Evolutionary conservation across 2,329 filamentous ascomycete genomes (phyloP).

Genomic region (Penicillium occitanis): DNA sequence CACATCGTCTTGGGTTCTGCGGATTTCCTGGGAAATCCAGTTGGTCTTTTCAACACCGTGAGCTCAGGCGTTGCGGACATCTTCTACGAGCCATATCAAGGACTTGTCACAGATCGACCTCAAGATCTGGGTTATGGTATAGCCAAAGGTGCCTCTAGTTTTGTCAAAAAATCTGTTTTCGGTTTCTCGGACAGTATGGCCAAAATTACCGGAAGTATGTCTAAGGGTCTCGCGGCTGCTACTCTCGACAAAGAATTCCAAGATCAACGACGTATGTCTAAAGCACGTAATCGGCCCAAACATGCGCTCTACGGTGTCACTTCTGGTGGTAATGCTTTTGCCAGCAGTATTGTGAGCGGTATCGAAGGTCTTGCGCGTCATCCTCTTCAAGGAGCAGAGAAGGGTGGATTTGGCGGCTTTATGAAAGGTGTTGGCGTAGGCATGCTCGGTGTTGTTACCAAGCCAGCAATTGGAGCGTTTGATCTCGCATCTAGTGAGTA

Average conservation of each 20-base stretch:
- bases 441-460: slow-evolving; percentile 88
- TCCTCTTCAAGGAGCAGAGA: slow-evolving; percentile 91
- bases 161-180: slow-evolving; percentile 98
- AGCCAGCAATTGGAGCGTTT: slow-evolving; percentile 93
- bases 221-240: slow-evolving; percentile 91
- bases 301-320: slow-evolving; percentile 96
- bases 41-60: slow-evolving; percentile 96
- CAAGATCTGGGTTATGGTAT: slow-evolving; percentile 94
- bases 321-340: slow-evolving; percentile 90
- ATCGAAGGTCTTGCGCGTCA: slow-evolving; percentile 92
- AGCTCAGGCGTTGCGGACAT: slow-evolving; percentile 96
- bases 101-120: slow-evolving; percentile 90
- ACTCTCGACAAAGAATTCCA: slow-evolving; percentile 99
- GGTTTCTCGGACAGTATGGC: slow-evolving; percentile 96
- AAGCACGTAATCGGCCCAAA: slow-evolving; percentile 90
- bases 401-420: slow-evolving; percentile 90
- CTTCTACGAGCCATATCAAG: slow-evolving; percentile 99
- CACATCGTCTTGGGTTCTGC: slow-evolving; percentile 97
- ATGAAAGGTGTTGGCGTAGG: slow-evolving; percentile 98
- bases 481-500: slow-evolving; percentile 79
- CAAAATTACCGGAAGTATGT: slow-evolving; percentile 95
- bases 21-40: slow-evolving; percentile 95
- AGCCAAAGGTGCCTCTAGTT: slow-evolving; percentile 92
- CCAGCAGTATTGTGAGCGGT: slow-evolving; percentile 87
- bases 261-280: slow-evolving; percentile 88